These are phyloP conservation scores for Penicillium vulpinum DNA, from an alignment of 2,329 filamentous ascomycete genomes.

Conservation along the genomic window DNA sequence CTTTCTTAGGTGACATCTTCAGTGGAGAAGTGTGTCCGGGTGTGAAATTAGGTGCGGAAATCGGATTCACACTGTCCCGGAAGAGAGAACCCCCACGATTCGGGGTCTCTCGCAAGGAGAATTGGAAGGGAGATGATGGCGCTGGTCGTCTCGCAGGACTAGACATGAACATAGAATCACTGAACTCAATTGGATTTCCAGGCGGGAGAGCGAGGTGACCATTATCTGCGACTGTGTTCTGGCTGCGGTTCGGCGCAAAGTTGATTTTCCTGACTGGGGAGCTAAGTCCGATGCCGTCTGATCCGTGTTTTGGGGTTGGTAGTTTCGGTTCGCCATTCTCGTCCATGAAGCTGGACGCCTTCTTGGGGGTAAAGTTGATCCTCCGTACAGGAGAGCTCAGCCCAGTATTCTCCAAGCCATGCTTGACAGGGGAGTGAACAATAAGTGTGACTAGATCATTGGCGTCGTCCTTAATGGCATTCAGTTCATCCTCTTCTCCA, in stretches of 20 bases:
- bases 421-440: constrained; percentile 38
- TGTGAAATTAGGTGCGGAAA: constrained; percentile 26
- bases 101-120: constrained; percentile 44
- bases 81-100: constrained; percentile 33
- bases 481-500: constrained; percentile 47
- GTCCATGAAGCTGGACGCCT: constrained; percentile 28
- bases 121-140: constrained; percentile 43
- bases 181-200: constrained; percentile 33
- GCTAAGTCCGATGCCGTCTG: constrained; percentile 21
- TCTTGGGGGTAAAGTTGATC: constrained; percentile 33
- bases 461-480: constrained; percentile 35
- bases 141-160: constrained; percentile 49
- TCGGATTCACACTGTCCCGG: constrained; percentile 21
- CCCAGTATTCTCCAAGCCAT: constrained; percentile 28
- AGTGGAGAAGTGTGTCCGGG: constrained; percentile 41
- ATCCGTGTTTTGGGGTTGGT: constrained; percentile 25
- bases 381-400: constrained; percentile 37
- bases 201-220: constrained; percentile 26
- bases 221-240: constrained; percentile 18
- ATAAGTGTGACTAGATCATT: constrained; percentile 28
- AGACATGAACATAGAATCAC: constrained; percentile 39
- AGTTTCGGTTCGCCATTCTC: constrained; percentile 36
- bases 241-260: constrained; percentile 28
- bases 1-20: constrained; percentile 47
- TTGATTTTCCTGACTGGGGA: constrained; percentile 44